phyloP scores from a whole-genome alignment of 306 rosid species.

The Chamaecrista fasciculata region DNA sequence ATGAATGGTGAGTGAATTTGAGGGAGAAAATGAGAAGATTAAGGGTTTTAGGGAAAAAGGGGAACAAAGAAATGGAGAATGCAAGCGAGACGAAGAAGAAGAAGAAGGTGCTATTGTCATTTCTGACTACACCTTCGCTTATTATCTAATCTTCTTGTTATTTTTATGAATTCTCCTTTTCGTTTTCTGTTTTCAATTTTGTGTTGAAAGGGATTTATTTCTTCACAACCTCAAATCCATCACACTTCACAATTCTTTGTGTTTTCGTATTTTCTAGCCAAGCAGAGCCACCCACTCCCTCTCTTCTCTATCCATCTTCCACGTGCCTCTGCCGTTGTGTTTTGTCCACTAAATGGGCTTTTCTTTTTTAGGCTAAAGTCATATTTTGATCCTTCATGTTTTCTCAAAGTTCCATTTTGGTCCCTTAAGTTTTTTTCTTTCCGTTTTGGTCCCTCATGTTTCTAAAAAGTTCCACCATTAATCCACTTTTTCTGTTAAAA shows the following conservation, averaged over 20 bases:
- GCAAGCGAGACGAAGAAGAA: constrained; percentile 51
- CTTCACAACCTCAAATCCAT: not conserved
- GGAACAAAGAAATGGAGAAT: constrained; percentile 61
- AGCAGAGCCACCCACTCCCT: constrained; percentile 19
- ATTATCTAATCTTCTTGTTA: not conserved
- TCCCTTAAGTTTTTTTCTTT: too few species aligned
- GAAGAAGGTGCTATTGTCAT: constrained; percentile 63
- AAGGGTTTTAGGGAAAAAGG: constrained; percentile 63
- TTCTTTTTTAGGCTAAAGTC: too few species aligned
- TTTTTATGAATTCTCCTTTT: constrained; percentile 30
- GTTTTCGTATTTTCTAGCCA: not conserved
- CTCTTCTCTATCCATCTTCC: not conserved
- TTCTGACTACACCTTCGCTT: constrained; percentile 21
- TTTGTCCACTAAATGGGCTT: not conserved
- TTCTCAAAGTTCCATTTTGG: too few species aligned
- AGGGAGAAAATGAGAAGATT: too few species aligned
- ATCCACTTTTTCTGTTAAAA: too few species aligned
- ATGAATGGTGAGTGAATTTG: constrained; percentile 32
- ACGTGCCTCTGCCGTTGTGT: not conserved
- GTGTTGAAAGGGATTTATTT: not conserved
- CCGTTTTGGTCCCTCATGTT: too few species aligned
- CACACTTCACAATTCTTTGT: not conserved
- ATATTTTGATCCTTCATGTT: too few species aligned
- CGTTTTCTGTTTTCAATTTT: not conserved
- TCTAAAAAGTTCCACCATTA: too few species aligned